A percentile compares a stretch with the other conserved stretches of the same genome.
These are phyloP conservation scores for Calonectria pseudoreteaudii DNA, from an alignment of 2,329 filamentous ascomycete genomes.

Conservation along the genomic window DNA sequence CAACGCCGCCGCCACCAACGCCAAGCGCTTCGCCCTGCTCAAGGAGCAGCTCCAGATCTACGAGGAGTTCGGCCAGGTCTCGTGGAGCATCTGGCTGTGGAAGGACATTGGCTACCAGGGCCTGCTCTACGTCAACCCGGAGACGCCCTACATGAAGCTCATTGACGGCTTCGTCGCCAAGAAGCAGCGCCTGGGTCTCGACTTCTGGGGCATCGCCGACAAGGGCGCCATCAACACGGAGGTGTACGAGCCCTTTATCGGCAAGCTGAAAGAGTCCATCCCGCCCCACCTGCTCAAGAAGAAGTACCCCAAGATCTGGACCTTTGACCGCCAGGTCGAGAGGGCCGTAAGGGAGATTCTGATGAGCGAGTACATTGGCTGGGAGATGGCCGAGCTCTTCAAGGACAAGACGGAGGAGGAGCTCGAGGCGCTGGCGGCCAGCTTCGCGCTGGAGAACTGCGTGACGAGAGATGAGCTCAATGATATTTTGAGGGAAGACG, in stretches of 20 bases:
- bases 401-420: constrained; percentile 61
- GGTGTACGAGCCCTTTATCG: constrained; percentile 53
- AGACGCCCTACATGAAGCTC: constrained; percentile 61
- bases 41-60: constrained; percentile 56
- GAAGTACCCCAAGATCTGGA: constrained; percentile 63
- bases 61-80: constrained; percentile 41
- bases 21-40: constrained; percentile 55
- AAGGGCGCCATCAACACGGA: constrained; percentile 40
- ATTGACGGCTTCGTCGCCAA: constrained; percentile 66
- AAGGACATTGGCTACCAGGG: constrained; percentile 69
- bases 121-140: constrained; percentile 62
- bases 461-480: constrained; percentile 63
- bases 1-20: constrained; percentile 52
- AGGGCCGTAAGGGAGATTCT: constrained; percentile 53
- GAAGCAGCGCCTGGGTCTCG: constrained; percentile 64
- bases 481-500: constrained; percentile 54
- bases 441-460: constrained; percentile 67
- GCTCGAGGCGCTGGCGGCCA: constrained; percentile 63
- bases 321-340: constrained; percentile 62
- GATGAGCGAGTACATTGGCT: constrained; percentile 61
- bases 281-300: constrained; percentile 53
- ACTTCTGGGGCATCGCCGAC: constrained; percentile 62
- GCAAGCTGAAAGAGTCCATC: constrained; percentile 56
- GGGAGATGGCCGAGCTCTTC: constrained; percentile 69
- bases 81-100: constrained; percentile 72